Conservation (phyloP, 1,139 yeast genomes). For the Candida buenavistaensis region DNA sequence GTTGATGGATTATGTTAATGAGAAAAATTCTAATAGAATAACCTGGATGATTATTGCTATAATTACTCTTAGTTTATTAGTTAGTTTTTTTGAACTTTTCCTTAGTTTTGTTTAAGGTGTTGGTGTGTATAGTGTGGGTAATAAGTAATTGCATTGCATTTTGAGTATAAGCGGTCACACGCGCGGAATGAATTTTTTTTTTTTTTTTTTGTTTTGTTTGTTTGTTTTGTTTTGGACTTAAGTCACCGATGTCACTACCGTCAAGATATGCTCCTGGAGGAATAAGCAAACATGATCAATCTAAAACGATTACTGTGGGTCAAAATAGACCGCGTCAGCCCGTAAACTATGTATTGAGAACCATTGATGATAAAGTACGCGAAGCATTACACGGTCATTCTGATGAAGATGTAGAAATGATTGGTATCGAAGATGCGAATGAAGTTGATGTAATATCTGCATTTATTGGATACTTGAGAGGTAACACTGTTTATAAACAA, state of each 20-base stretch:
- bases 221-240: not conserved
- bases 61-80: slow-evolving; percentile 71
- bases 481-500: slow-evolving; percentile 4
- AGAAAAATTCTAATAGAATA: slow-evolving; percentile 84
- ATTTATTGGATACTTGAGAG: slow-evolving; percentile 20
- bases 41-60: slow-evolving; percentile 89
- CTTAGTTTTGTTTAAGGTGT: slow-evolving; percentile 2
- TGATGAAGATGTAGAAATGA: slow-evolving; percentile 52
- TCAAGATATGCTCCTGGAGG: slow-evolving; percentile 49
- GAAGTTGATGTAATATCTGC: slow-evolving; percentile 49
- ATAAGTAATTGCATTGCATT: too few relatives aligned
- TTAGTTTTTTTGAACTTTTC: slow-evolving; percentile 49
- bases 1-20: slow-evolving; percentile 92
- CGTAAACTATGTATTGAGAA: slow-evolving; percentile 26
- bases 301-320: slow-evolving; percentile 35
- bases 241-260: slow-evolving; percentile 28
- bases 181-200: not conserved
- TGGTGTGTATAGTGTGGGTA: too few relatives aligned
- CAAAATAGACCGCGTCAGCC: slow-evolving; percentile 17
- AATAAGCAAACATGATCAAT: slow-evolving; percentile 28
- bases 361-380: slow-evolving; percentile 35
- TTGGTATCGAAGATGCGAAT: slow-evolving; percentile 46
- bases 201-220: not conserved
- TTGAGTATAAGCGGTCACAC: too few relatives aligned
- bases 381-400: slow-evolving; percentile 21